A percentile compares a stretch with the other conserved stretches of the same genome.
phyloP scores from a whole-genome alignment of 305 asterid genomes.

The Petunia hybrid region DNA sequence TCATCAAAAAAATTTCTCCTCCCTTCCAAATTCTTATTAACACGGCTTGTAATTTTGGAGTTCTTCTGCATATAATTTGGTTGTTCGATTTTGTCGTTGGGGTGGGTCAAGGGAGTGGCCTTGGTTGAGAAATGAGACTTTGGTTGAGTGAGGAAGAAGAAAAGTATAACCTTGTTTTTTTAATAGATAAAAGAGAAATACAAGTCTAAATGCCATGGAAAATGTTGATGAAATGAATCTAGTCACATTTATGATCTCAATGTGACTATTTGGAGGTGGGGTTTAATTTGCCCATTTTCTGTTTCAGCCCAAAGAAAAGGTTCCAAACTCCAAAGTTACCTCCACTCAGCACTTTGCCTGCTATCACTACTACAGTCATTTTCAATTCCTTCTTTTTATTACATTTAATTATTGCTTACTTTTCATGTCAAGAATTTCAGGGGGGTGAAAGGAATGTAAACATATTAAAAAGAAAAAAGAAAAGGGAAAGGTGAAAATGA shows the following conservation, averaged over 20 bases:
- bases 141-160: slow-evolving; percentile 5
- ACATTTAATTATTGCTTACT: slow-evolving; percentile 20
- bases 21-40: neutral
- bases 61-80: neutral
- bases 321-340: neutral
- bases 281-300: neutral
- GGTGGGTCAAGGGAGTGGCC: neutral
- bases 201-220: neutral
- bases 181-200: neutral
- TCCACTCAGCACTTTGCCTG: slow-evolving; percentile 24
- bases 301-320: neutral
- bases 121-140: neutral
- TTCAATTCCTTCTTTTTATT: neutral
- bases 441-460: slow-evolving; percentile 23
- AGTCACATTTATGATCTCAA: neutral
- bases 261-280: slow-evolving; percentile 10
- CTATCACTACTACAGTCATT: slow-evolving; percentile 32
- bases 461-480: neutral
- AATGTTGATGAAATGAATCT: neutral
- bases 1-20: neutral
- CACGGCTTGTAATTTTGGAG: neutral
- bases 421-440: neutral
- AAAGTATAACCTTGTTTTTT: neutral
- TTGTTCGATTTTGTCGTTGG: neutral
- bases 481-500: neutral